These are phyloP conservation scores for Mycena capillaripes DNA, from an alignment of 768 basidiomycete genomes.

Conservation along the genomic window DNA sequence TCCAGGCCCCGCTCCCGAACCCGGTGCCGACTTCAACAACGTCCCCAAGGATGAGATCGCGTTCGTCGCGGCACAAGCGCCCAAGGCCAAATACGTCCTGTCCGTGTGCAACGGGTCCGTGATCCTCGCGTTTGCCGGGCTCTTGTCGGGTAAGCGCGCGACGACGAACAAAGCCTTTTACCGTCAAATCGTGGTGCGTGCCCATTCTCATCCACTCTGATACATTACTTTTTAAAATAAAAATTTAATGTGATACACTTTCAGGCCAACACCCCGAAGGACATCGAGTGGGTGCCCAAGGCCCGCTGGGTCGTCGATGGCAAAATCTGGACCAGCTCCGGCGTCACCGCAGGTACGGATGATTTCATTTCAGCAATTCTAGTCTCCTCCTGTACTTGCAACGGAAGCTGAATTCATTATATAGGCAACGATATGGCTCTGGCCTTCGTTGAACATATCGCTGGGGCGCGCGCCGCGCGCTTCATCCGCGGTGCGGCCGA, in stretches of 20 bases:
- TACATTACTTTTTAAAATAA: background rate
- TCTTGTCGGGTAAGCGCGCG: conserved; percentile 50
- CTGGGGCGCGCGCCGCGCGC: background rate
- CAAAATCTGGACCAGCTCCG: conserved; percentile 53
- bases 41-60: conserved; percentile 29
- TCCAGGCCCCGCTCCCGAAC: conserved; percentile 25
- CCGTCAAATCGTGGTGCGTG: conserved; percentile 41
- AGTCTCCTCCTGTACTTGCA: no score
- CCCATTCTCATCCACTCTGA: no score
- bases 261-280: conserved; percentile 36
- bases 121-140: conserved; percentile 48
- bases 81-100: conserved; percentile 47
- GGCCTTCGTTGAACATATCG: background rate
- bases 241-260: background rate
- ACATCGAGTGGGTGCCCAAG: conserved; percentile 50
- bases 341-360: conserved; percentile 47
- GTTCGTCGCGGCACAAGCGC: conserved; percentile 45
- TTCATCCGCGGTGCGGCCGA: background rate
- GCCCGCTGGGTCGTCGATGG: conserved; percentile 52
- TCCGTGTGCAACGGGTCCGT: conserved; percentile 50
- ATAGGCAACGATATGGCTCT: background rate
- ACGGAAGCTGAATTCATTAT: no score
- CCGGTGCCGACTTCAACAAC: background rate
- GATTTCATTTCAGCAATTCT: no score
- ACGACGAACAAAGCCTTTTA: conserved; percentile 54